phyloP scores from a whole-genome alignment of 805 yeast genomes.

The Komagataella pastoris region DNA sequence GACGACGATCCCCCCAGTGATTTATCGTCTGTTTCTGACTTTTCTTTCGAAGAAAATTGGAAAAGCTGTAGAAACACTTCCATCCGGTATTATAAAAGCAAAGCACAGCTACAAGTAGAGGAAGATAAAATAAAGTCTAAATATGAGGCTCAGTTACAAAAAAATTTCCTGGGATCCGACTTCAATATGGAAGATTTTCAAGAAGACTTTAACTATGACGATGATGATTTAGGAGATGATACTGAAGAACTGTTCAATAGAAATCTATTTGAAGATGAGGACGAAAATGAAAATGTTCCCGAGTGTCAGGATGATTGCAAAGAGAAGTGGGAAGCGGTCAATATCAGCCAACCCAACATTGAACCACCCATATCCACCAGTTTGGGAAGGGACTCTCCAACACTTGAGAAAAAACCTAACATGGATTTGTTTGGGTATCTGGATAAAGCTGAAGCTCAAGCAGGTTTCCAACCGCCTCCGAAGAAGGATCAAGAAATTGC shows the following conservation, averaged over 20 bases:
- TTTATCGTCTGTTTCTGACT: slow-evolving; percentile 13
- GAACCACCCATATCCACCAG: not conserved
- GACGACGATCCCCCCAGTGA: not conserved
- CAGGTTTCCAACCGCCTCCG: not conserved
- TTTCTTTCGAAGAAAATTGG: slow-evolving; percentile 18
- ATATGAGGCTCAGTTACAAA: slow-evolving; percentile 12
- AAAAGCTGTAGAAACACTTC: slow-evolving; percentile 21
- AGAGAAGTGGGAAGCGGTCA: not conserved
- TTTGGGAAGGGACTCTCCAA: not conserved
- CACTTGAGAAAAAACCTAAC: not conserved
- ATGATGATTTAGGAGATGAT: slow-evolving; percentile 20
- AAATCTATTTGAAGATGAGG: slow-evolving; percentile 18
- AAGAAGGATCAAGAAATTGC: not conserved
- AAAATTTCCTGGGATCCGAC: slow-evolving; percentile 10
- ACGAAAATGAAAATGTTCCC: slow-evolving; percentile 3
- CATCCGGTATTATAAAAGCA: slow-evolving; percentile 21
- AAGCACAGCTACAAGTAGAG: slow-evolving; percentile 16
- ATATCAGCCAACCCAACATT: not conserved
- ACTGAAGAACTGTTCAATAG: slow-evolving; percentile 24
- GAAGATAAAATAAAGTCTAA: slow-evolving; percentile 7
- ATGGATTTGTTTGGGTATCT: not conserved
- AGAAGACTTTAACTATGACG: slow-evolving; percentile 19
- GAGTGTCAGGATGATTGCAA: slow-evolving; percentile 3
- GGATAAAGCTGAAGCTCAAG: not conserved
- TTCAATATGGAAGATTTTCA: slow-evolving; percentile 11